Evolutionary conservation across 1,284 basidiomycete genomes (phyloP).

Genomic region (Cryptococcus sp.): DNA sequence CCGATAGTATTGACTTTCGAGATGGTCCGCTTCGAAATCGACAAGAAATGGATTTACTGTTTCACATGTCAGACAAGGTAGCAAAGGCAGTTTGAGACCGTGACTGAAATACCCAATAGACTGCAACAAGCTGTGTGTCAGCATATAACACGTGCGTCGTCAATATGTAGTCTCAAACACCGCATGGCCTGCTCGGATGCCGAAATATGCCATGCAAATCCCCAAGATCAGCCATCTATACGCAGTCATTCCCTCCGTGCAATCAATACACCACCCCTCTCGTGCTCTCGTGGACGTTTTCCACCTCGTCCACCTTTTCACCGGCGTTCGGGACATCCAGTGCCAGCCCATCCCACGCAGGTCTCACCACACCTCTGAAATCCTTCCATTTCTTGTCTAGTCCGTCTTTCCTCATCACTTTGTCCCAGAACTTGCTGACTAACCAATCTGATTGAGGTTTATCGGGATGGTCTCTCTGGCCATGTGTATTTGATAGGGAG

Average conservation of each 20-base stretch:
- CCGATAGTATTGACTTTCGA: too few species aligned
- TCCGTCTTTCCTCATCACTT: slow-evolving; percentile 12
- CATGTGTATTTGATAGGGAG: slow-evolving; percentile 13
- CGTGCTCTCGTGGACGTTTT: slow-evolving; percentile 11
- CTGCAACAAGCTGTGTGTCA: too few species aligned
- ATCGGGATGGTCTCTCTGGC: slow-evolving; percentile 26
- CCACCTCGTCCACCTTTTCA: slow-evolving; percentile 9
- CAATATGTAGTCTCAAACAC: not conserved
- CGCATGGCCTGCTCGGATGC: not conserved
- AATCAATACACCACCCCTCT: slow-evolving; percentile 15
- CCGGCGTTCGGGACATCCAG: slow-evolving; percentile 20
- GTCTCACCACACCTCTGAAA: slow-evolving; percentile 35
- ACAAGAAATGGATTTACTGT: too few species aligned
- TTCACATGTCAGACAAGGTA: too few species aligned
- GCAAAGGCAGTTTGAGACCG: too few species aligned
- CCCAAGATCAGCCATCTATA: not conserved
- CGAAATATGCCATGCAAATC: not conserved
- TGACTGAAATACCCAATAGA: too few species aligned
- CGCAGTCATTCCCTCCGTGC: not conserved
- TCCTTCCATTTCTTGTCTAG: slow-evolving; percentile 22
- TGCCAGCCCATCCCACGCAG: slow-evolving; percentile 47
- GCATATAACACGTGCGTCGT: too few species aligned
- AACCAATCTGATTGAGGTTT: slow-evolving; percentile 33
- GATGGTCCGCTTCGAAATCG: too few species aligned
- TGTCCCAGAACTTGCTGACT: slow-evolving; percentile 28